Evolutionary conservation across 345 rosid genomes (phyloP), one percentile per base, ranked within the genome.

Genomic region (Hibiscus mutabilis): DNA sequence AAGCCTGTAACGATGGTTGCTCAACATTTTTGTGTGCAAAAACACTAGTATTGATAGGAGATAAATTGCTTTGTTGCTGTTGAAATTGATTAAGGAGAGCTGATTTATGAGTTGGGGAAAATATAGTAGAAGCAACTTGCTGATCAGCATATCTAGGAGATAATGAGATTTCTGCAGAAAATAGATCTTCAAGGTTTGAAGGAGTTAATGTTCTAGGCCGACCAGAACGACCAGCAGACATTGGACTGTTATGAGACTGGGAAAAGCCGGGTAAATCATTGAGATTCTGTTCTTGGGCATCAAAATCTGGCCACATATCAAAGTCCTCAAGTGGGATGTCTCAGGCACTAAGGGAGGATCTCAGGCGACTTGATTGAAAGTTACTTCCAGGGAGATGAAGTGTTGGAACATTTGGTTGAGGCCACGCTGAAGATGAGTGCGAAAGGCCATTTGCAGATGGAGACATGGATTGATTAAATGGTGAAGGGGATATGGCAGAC

Each of bases 291-390:
- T 80, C 82, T 7, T 69, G 85, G 56, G 82, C 70, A 78, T 80
- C 87, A 80, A 82, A 80, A 72, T 80, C 84, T 2, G 75, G 31
- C 66, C 80, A 74, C 77, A 79, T 15, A 35, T 73, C 74, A n/a
- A 74, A 75, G 60, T 77, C 77, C 11, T 70, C 80, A 3, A 74
- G 77, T 21, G 70, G 82, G 44, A 84, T 82, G 53, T 84, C 88
- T 40, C 86, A 74, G 2, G 86, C 88, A 31, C 61, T 72, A 40
- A 84, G 47, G 71, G 88, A 82, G 65, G 86, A 82, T 68, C 88
- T 80, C 79, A 84, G n/a, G 25, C 88, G 86, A 62, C 88, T 84
- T n/a, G 88, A 84, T 52, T 84, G 88, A 60, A 80, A 69, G 55
- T 77, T 76, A 68, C 80, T 76, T 53, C 81, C 84, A 1, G 86